Evolutionary conservation across 1,284 basidiomycete genomes (phyloP), one percentile per base, ranked within the genome.

Genomic region (Earliella scabrosa): DNA sequence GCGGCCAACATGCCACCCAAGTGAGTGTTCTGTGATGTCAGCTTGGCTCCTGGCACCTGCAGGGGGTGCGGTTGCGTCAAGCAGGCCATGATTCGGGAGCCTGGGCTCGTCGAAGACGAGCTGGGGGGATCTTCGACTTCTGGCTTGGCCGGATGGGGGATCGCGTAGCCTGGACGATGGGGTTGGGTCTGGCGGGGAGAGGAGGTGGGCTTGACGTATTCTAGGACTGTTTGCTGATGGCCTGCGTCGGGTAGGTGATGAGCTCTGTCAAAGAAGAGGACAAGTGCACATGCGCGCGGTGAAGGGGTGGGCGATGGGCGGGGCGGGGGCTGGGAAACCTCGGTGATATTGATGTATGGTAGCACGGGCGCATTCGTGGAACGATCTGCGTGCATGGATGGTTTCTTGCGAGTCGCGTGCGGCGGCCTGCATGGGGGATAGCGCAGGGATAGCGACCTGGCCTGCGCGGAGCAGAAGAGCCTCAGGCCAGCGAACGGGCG

Each of bases 231-330:
- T 57, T 56, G 54, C 63, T 59, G 61, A 63, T 60, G 55, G 29
- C 52, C 29, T 56, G 52, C 43, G 39, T 45, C 54, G 46, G 34
- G 53, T 60, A 88, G 85, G 86, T 86, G 57, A 86, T 91, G 86
- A 75, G 76, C 62, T 71, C 79, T 63, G 84, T 90, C 63, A 81
- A 83, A 67, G 86, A 86, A 59, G 85, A 86, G 65, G 82, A 90
- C 70, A 83, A 79, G 71, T 91, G 89, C 71, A 71, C 68, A 61
- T 91, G 88, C 68, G 61, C 75, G 51, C 77, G 79, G 64, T 72
- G 59, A 67, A 45, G 58, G 61, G 55, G 58, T 44, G 58, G 44
- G 31, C 24, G 29, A 27, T 27, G 20, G 43, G 43, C 24, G 35
- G 32, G 23, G 21, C 40, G 20, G 59, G 56, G 44, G 56, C 52